Evolutionary conservation across 495 filamentous ascomycete genomes (phyloP).

Genomic region (Aspergillus ellipticus): DNA sequence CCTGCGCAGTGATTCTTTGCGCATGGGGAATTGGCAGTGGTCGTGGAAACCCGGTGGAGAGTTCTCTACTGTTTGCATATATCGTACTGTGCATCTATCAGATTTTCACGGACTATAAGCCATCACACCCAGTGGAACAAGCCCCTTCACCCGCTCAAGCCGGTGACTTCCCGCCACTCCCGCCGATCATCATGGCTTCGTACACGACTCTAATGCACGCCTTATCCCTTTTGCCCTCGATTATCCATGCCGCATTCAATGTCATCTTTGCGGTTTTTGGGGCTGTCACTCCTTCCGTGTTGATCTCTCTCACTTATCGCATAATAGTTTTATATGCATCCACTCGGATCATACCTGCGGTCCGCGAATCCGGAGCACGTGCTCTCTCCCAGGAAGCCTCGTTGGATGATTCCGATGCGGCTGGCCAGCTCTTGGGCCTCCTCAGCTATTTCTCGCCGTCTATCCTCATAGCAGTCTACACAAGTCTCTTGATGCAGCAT

Average conservation of each 20-base stretch:
- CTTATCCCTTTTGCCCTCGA: conserved; percentile 76
- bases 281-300: conserved; percentile 89
- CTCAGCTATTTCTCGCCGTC: conserved; percentile 89
- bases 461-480: conserved; percentile 92
- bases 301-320: conserved; percentile 89
- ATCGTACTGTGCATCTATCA: conserved; percentile 96
- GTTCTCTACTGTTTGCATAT: conserved; percentile 93
- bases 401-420: conserved; percentile 79
- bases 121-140: conserved; percentile 58
- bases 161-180: conserved; percentile 88
- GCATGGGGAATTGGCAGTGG: conserved; percentile 94
- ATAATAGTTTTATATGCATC: conserved; percentile 91
- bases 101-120: conserved; percentile 97
- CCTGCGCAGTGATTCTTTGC: conserved; percentile 85
- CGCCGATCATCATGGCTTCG: conserved; percentile 97
- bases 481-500: conserved; percentile 93
- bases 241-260: conserved; percentile 77
- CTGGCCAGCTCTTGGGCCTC: conserved; percentile 71
- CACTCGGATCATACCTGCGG: conserved; percentile 92
- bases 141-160: conserved; percentile 50
- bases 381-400: conserved; percentile 78
- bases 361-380: conserved; percentile 77
- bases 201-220: conserved; percentile 86
- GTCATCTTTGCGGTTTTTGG: conserved; percentile 86
- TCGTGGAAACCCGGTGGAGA: conserved; percentile 92